Evolutionary conservation across 768 basidiomycete species (phyloP).

Genomic region (Lactarius akahatsu): DNA sequence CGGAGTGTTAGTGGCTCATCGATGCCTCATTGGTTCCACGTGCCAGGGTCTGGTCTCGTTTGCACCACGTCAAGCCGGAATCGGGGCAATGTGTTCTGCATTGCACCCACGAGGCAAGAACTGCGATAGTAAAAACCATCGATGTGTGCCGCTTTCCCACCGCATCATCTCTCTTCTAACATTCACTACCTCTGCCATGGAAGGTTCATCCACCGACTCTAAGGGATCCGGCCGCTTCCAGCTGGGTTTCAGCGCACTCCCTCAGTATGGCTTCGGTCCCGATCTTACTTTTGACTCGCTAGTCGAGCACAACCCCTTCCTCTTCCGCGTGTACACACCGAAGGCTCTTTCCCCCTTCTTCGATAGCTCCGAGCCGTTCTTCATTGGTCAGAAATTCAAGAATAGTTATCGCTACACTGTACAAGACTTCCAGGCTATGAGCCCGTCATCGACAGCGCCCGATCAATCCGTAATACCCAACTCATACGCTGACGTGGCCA

Average conservation of each 20-base stretch:
- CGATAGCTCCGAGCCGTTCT: conserved; percentile 59
- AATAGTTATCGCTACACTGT: conserved; percentile 35
- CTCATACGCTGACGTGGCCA: conserved; percentile 62
- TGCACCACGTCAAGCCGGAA: conserved; percentile 13
- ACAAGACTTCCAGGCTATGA: conserved; percentile 31
- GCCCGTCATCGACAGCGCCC: conserved; percentile 25
- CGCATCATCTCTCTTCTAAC: conserved; percentile 26
- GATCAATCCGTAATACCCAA: conserved; percentile 28
- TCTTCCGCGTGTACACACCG: conserved; percentile 80
- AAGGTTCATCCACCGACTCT: conserved; percentile 22
- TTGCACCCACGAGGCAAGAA: conserved; percentile 28
- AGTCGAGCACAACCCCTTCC: conserved; percentile 63
- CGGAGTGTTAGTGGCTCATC: conserved; percentile 9
- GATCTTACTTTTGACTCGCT: conserved; percentile 63
- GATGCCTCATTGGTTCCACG: conserved; percentile 21
- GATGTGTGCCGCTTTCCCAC: conserved; percentile 18
- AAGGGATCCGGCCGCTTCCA: conserved; percentile 30
- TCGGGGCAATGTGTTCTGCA: conserved; percentile 14
- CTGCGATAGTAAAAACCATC: conserved; percentile 28
- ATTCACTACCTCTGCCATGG: conserved; percentile 22
- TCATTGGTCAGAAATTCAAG: conserved; percentile 65
- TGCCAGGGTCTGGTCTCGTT: neutral
- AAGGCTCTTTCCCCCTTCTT: conserved; percentile 54
- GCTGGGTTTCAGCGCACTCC: conserved; percentile 41
- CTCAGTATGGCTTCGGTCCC: conserved; percentile 71